phyloP scores from a whole-genome alignment of 2,329 filamentous ascomycete species.

The Neonectria hederae region DNA sequence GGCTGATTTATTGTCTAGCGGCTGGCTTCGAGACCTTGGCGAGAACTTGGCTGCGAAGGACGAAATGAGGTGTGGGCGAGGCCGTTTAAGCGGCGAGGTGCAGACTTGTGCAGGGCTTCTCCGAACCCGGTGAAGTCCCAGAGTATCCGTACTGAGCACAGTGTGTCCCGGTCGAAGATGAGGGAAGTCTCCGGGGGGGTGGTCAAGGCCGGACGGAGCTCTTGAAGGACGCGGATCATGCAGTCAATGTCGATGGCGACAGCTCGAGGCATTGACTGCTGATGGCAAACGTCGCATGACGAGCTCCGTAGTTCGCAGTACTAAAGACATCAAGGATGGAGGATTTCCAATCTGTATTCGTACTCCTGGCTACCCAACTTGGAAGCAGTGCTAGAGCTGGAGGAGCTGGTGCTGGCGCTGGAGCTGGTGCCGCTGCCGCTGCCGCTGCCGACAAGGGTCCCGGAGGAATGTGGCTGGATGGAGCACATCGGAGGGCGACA shows the following conservation, averaged over 20 bases:
- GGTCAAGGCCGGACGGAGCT: neutral
- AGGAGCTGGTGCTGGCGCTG: no score
- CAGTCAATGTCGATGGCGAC: neutral
- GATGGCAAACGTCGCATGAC: neutral
- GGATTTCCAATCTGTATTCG: neutral
- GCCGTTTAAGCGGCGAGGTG: neutral
- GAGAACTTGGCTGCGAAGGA: slow-evolving; percentile 19
- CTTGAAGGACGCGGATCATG: slow-evolving; percentile 21
- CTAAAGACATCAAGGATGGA: neutral
- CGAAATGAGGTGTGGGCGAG: slow-evolving; percentile 18
- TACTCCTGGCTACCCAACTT: neutral
- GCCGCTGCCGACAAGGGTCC: neutral
- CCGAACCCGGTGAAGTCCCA: neutral
- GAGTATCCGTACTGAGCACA: neutral
- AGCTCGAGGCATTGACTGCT: neutral
- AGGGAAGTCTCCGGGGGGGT: slow-evolving; percentile 15
- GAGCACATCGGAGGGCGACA: neutral
- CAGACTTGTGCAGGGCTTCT: neutral
- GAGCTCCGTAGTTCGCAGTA: neutral
- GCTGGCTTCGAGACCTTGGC: slow-evolving; percentile 22
- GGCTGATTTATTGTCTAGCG: slow-evolving; percentile 4
- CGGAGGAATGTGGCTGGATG: slow-evolving; percentile 1
- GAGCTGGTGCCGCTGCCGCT: neutral
- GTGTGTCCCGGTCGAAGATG: slow-evolving; percentile 11
- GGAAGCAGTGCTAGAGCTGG: neutral